Base-by-base conservation (phyloP, 106 monocot genomes). In the Allium sativum region DNA sequence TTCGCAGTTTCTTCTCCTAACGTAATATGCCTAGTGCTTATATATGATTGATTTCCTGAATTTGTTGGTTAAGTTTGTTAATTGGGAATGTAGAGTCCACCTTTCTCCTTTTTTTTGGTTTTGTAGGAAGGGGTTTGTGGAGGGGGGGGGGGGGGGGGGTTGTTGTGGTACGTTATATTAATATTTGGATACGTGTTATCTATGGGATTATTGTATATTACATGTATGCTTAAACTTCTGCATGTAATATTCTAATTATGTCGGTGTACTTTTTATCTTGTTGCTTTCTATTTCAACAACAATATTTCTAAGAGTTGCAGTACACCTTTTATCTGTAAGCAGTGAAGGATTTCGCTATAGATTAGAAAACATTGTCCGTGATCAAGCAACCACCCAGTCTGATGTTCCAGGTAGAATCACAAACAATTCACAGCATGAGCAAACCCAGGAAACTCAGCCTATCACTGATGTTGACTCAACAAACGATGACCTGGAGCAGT, bases 311-410 rank as follows among this genome's bases (percentile, higher is more conserved):
- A 31, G 31, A 31, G 31, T 31, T 31, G 2, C 31, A 31, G 5
- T 31, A 0, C 31, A 15, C 12, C 42, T 17, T 52, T 65, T 60
- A 2, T 44, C 51, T 20, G 44, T 52, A 40, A 55, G 44, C 50
- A 90, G 94, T 81, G 86, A 90, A 70, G 89, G 74, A 62, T 77
- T 86, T 69, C 73, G 69, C 61, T 81, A 67, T 65, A 70, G 77
- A 60, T 72, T 77, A 64, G 86, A 86, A 58, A 81, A 56, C 70
- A 68, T 54, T 77, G 71, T 77, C 16, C 70, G 47, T 21, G 71
- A 55, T 65, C 83, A 84, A 86, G 66, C 76, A 67, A 77, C 47
- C 53, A 72, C 41, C 8, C 56, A 67, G 58, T 74, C 65, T 52
- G 72, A 77, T 61, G 18, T 12, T 65, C 56, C 76, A 42, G 52